Base-by-base conservation (phyloP, 352 stramenopile species). In the Phytophthora capsici region DNA sequence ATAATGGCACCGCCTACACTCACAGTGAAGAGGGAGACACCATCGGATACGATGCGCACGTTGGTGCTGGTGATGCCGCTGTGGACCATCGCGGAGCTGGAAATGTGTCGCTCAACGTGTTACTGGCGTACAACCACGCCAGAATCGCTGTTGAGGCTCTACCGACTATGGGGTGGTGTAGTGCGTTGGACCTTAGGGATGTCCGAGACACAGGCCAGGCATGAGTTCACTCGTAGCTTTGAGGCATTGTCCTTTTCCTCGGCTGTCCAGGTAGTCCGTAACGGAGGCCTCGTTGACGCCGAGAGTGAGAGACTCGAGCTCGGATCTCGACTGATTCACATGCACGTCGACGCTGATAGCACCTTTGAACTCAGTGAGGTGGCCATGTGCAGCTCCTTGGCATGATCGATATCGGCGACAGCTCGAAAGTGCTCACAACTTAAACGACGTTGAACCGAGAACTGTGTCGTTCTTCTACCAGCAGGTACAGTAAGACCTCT, bases 61-160 rank as follows among this genome's bases (percentile, higher is more conserved):
- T 50, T 76, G 1, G 37, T 68, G 41, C 41, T 77, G 22, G 59
- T 73, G 10, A 80, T 83, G 71, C 75, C 75, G 16, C 28, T 69
- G 40, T 83, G 75, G 75, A 77, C 71, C 6, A 51, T 58, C 13
- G 57, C 38, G 4, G 75, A 83, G 55, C 67, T 83, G 14, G 57
- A 70, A 51, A 66, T 40, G 1, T 83, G 75, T 20, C 64, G 75
- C n/a, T 55, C 43, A 4, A 54, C 61, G 2, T 83, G 71, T 43
- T 76, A 74, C 17, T 62, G 63, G 22, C 45, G 37, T 7, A 55
- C 4, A 1, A 61, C 80, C 1, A 54, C 63, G 16, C 48, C 55
- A 19, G 51, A 63, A 45, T 52, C 64, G 3, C 58, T 80, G 2
- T 34, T 66, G 22, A 37, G 71, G 45, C 71, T 78, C 9, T 61